Evolutionary conservation across 495 filamentous ascomycete species (phyloP), one percentile per base, ranked within the genome.

Genomic region (Penicillium egyptiacum): DNA sequence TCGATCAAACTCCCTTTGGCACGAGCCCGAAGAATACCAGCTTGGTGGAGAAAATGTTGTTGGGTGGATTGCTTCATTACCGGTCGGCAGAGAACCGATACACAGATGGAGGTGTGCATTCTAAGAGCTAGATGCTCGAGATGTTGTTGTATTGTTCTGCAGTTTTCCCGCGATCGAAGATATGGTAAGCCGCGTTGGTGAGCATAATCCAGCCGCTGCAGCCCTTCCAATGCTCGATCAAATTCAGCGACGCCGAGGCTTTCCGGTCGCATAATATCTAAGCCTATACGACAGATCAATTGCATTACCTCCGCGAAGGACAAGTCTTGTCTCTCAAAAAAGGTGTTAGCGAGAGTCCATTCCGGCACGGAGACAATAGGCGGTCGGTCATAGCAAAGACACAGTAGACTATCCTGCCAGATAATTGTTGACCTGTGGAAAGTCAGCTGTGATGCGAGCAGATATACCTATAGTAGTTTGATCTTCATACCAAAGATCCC

Each of bases 341-440:
- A 33, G 0, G 30, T 5, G 30, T 33, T 33, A 33, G 11, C 30
- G 11, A 14, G 4, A 33, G 30, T 12, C 30, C 70, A 72, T 1
- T 67, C 69, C 4, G 50, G 42, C 0, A 60, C 63, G 0, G 70
- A 64, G 4, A 69, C 72, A 8, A 73, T 67, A 8, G 69, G 61
- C 5, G 70, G 66, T 5, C 72, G 67, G 37, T 75, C 72, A 22
- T 73, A 72, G 47, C 70, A 73, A 0, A 75, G 59, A 19, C 67
- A 70, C 4, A 75, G 55, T 17, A 75, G 59, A 39, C 72, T 69
- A 40, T 75, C 72, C 30, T 75, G 72, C 72, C 72, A 75, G 5
- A 70, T 65, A 23, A 67, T 64, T 33, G 63, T 65, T 2, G 64
- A 70, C 71, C 71, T 33, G 30, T 33, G 4, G 11, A 0, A 14